phyloP scores from a whole-genome alignment of 177 flowering plant species.

The Vitis hybrid region DNA sequence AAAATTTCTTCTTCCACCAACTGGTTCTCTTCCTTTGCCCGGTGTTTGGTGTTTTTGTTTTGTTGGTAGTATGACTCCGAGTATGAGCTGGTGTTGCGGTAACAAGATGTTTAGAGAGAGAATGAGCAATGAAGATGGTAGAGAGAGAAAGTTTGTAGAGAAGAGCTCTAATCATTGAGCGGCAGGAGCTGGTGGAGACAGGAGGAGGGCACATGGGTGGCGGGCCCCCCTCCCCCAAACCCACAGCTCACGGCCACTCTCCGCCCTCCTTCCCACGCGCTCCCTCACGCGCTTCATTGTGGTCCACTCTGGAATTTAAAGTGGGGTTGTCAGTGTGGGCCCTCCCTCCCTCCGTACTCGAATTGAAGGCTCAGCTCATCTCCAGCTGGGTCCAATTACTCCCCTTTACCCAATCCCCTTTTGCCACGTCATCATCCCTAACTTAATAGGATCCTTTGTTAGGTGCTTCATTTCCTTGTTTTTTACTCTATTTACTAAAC shows the following conservation, averaged over 20 bases:
- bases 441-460: neutral
- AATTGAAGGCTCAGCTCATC: slow-evolving; percentile 8
- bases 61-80: too few relatives aligned
- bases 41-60: too few relatives aligned
- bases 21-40: too few relatives aligned
- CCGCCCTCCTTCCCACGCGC: neutral
- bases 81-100: too few relatives aligned
- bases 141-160: slow-evolving; percentile 18
- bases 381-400: slow-evolving; percentile 17
- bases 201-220: slow-evolving; percentile 79
- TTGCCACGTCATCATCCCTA: neutral
- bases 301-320: slow-evolving; percentile 14
- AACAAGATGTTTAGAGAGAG: neutral
- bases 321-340: slow-evolving; percentile 12
- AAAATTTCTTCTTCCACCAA: neutral
- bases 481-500: too few relatives aligned
- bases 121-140: neutral
- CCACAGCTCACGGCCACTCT: slow-evolving; percentile 31
- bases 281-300: neutral
- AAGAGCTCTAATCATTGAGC: slow-evolving; percentile 60
- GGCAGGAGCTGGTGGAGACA: slow-evolving; percentile 91
- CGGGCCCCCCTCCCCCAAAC: slow-evolving; percentile 34
- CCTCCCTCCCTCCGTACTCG: slow-evolving; percentile 5
- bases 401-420: neutral
- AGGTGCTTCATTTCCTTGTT: too few relatives aligned